Evolutionary conservation across 371 early-diverging fungal species (phyloP).

Genomic region (Batkoa obscura): DNA sequence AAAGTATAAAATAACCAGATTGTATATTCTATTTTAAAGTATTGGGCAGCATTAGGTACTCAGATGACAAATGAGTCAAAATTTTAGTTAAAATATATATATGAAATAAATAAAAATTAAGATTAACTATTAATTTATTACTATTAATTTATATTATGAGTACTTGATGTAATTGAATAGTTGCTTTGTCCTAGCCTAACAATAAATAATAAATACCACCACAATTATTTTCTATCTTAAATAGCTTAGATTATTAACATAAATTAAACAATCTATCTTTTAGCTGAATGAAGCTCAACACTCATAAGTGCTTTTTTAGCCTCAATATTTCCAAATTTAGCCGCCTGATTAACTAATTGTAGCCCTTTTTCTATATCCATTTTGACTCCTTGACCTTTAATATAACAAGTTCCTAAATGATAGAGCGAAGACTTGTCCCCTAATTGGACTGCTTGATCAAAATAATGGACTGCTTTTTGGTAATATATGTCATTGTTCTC

Average conservation of each 20-base stretch:
- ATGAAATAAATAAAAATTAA: too few species aligned
- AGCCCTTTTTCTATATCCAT: neutral
- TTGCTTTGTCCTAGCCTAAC: too few species aligned
- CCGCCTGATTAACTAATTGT: neutral
- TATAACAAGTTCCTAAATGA: slow-evolving; percentile 1
- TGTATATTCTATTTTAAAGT: neutral
- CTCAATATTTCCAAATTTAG: neutral
- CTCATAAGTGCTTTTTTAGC: neutral
- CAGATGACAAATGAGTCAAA: too few species aligned
- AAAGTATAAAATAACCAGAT: neutral
- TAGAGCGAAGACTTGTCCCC: neutral
- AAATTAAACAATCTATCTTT: too few species aligned
- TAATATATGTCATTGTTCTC: neutral
- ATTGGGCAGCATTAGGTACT: neutral
- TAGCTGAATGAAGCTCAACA: neutral
- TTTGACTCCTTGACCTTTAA: neutral
- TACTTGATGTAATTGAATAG: too few species aligned
- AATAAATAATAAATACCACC: too few species aligned
- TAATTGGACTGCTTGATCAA: neutral
- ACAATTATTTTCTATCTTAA: too few species aligned
- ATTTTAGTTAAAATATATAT: too few species aligned
- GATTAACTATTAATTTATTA: too few species aligned
- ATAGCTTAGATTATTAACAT: too few species aligned
- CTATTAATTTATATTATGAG: too few species aligned
- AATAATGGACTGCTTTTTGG: neutral